Conservation (phyloP, 257 asterid species). For the Eucommia ulmoides region DNA sequence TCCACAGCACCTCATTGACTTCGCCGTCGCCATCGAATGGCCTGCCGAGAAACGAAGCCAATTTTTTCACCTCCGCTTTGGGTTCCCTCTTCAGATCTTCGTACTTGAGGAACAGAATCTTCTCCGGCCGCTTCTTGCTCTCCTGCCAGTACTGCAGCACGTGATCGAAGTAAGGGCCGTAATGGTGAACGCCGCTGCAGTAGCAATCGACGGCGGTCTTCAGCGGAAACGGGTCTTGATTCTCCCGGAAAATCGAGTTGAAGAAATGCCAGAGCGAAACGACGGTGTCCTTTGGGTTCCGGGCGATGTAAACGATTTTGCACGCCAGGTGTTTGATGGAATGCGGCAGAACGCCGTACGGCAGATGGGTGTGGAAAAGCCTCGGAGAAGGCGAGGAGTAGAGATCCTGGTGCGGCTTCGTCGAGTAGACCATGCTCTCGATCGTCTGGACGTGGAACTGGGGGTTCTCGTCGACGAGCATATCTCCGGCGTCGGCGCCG, state of each 20-base stretch:
- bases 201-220: constrained; percentile 24
- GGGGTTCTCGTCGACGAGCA: constrained; percentile 20
- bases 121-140: constrained; percentile 14
- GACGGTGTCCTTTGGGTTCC: constrained; percentile 28
- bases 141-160: constrained; percentile 21
- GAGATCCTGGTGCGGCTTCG: constrained; percentile 19
- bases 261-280: constrained; percentile 26
- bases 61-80: constrained; percentile 15
- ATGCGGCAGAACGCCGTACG: constrained; percentile 14
- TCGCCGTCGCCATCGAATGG: constrained; percentile 13
- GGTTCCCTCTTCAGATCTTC: constrained; percentile 21
- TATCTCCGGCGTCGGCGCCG: neutral
- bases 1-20: constrained; percentile 19
- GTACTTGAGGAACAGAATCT: constrained; percentile 25
- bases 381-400: constrained; percentile 17
- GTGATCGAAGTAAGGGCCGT: constrained; percentile 28
- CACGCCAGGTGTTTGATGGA: constrained; percentile 10
- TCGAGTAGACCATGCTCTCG: constrained; percentile 14
- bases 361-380: constrained; percentile 28
- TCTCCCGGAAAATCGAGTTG: constrained; percentile 18
- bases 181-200: constrained; percentile 23
- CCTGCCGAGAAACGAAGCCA: constrained; percentile 24
- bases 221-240: constrained; percentile 21
- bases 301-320: constrained; percentile 24
- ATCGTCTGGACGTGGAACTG: constrained; percentile 19